A percentile compares a stretch with the other conserved stretches of the same genome.
Evolutionary conservation across 1,284 basidiomycete genomes (phyloP).

Genomic region (Trichosporon sp.): DNA sequence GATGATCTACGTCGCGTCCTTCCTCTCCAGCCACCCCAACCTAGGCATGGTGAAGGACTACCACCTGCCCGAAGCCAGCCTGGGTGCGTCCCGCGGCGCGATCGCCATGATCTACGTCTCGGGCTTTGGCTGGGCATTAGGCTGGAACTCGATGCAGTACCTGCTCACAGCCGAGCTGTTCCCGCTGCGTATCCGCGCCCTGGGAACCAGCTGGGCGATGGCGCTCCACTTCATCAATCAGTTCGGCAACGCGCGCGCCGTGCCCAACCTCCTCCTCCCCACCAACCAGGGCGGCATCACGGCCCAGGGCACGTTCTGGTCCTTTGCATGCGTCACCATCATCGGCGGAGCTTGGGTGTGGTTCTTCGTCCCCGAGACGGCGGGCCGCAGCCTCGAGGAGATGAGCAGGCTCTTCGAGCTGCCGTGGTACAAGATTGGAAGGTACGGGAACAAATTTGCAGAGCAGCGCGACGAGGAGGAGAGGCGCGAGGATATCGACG

Average conservation of each 20-base stretch:
- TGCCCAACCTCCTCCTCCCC: conserved; percentile 13
- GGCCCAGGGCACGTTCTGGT: conserved; percentile 26
- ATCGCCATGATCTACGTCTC: conserved; percentile 15
- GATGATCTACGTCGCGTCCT: conserved; percentile 11
- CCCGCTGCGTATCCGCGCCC: conserved; percentile 9
- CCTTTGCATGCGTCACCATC: conserved; percentile 24
- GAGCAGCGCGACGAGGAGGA: conserved; percentile 6
- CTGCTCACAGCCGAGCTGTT: conserved; percentile 14
- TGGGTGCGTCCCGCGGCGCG: background rate
- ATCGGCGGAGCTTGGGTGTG: conserved; percentile 21
- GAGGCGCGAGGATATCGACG: conserved; percentile 9
- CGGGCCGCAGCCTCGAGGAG: conserved; percentile 15
- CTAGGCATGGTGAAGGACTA: conserved; percentile 4
- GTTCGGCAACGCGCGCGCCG: conserved; percentile 12
- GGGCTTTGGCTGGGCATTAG: conserved; percentile 13
- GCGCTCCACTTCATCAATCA: conserved; percentile 11
- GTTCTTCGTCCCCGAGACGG: conserved; percentile 32
- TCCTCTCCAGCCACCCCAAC: conserved; percentile 5
- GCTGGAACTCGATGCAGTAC: conserved; percentile 12
- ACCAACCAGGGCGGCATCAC: conserved; percentile 3
- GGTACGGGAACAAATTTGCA: conserved; percentile 8
- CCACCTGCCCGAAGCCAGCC: conserved; percentile 2
- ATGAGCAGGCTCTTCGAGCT: conserved; percentile 20
- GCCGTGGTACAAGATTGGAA: conserved; percentile 14
- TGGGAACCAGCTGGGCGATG: conserved; percentile 7